Evolutionary conservation across 495 filamentous ascomycete species (phyloP), one percentile per base, ranked within the genome.

Genomic region (Penicillium silybi): DNA sequence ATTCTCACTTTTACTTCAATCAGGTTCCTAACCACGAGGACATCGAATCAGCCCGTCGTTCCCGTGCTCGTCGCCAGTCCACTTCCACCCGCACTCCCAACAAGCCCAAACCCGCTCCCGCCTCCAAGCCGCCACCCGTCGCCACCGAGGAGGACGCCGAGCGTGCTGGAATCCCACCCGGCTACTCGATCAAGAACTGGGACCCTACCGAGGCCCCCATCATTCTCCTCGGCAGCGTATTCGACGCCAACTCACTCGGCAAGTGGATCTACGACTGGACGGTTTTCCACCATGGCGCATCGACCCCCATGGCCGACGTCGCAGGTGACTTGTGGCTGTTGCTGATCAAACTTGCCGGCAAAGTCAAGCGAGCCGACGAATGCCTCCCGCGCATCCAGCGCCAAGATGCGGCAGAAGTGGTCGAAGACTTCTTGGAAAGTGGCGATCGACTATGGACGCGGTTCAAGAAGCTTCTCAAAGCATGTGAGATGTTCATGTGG

Each of bases 191-290:
- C 71, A 97, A 97, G 76, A 97, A 99, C 79, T 99, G 93, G 93
- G 95, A 97, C 65, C 92, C 92, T 1, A 85, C 84, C 40, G 91
- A 96, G 70, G 89, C 89, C 58, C 88, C 93, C 27, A 95, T 98
- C 68, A 84, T 96, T 66, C 80, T 98, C 6, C 80, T 97, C 8
- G 93, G 93, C 38, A 95, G 89, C 65, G 93, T 97, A 41, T 98
- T 97, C 65, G 95, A 97, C 63, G 89, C 93, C 68, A 96, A 96
- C 80, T 95, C 89, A 18, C 80, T 98, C 15, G 93, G 93, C 62
- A 96, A 96, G 71, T 98, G 93, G 93, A 92, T 98, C 67, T 98
- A 96, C 75, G 95, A 98, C 79, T 98, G 93, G 93, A 97, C 93
- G 26, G 89, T 97, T 52, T 97, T 89, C 74, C 85, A 87, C 67